Conservation (phyloP, 2,329 filamentous ascomycete species). For the Scedosporium dehoogii region DNA sequence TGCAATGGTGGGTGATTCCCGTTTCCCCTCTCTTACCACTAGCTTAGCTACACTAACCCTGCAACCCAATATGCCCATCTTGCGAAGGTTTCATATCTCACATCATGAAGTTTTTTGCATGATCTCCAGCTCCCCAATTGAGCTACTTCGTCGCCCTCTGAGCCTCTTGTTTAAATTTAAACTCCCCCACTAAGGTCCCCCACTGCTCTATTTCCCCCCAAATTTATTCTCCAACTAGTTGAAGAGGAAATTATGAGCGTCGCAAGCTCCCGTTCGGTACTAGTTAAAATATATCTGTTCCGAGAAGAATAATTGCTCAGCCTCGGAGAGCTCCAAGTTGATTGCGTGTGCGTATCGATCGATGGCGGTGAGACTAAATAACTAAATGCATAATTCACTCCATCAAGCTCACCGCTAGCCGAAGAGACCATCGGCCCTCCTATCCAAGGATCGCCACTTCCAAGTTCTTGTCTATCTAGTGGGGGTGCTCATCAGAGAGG, state of each 20-base stretch:
- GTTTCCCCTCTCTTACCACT: background rate
- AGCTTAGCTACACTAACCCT: background rate
- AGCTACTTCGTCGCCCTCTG: background rate
- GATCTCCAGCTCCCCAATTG: background rate
- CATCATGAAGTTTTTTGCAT: conserved; percentile 1
- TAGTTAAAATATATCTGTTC: too few relatives aligned
- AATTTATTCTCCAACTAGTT: too few relatives aligned
- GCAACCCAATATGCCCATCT: background rate
- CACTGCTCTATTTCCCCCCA: background rate
- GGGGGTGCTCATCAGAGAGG: background rate
- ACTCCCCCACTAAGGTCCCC: background rate
- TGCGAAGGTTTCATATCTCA: background rate
- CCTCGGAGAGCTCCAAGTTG: background rate
- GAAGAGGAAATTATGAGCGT: too few relatives aligned
- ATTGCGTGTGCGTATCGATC: background rate
- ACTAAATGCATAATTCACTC: background rate
- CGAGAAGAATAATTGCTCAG: too few relatives aligned
- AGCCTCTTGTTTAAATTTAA: background rate
- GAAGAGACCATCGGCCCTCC: background rate
- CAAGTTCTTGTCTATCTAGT: background rate
- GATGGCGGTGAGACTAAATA: background rate
- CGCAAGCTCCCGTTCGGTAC: too few relatives aligned
- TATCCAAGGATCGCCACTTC: background rate
- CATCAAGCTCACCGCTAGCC: background rate
- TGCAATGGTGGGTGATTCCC: background rate